phyloP scores from a whole-genome alignment of 2,329 filamentous ascomycete species.

The Fusarium nelsonii region DNA sequence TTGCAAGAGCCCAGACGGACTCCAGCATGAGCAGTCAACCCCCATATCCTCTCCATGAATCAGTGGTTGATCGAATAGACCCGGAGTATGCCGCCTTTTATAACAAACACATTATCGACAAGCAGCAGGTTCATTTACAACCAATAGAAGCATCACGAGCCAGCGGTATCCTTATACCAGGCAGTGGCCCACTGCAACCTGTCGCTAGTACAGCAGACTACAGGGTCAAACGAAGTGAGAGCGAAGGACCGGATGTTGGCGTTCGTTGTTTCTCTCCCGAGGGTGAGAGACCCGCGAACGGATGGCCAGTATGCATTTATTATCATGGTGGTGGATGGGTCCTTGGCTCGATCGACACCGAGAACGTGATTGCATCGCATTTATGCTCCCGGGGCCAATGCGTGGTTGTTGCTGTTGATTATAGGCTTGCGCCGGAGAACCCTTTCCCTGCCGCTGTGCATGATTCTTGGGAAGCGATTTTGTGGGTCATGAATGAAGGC shows the following conservation, averaged over 20 bases:
- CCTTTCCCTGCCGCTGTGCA: slow-evolving; percentile 17
- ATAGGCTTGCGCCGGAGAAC: slow-evolving; percentile 3
- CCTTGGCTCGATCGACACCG: slow-evolving; percentile 16
- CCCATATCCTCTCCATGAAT: slow-evolving; percentile 13
- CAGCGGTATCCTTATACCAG: slow-evolving; percentile 3
- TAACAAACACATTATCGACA: slow-evolving; percentile 28
- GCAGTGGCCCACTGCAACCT: slow-evolving; percentile 1
- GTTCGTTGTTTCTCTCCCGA: slow-evolving; percentile 11
- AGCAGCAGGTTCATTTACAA: slow-evolving; percentile 24
- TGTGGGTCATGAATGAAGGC: background rate
- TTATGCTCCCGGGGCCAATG: background rate
- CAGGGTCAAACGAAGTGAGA: slow-evolving; percentile 11
- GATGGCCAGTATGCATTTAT: slow-evolving; percentile 25
- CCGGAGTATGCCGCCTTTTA: slow-evolving; percentile 8
- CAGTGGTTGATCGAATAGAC: background rate
- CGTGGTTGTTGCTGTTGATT: slow-evolving; percentile 21
- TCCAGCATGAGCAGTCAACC: background rate
- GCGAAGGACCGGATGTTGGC: slow-evolving; percentile 1
- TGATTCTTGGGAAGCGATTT: slow-evolving; percentile 23
- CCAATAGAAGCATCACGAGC: slow-evolving; percentile 5
- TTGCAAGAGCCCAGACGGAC: background rate
- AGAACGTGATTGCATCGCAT: slow-evolving; percentile 25
- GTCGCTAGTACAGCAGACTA: slow-evolving; percentile 6
- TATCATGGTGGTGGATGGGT: slow-evolving; percentile 28
- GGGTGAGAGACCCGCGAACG: background rate